Base-by-base conservation (phyloP, 176 grass and related monocot species). In the Pontederia crassipes region DNA sequence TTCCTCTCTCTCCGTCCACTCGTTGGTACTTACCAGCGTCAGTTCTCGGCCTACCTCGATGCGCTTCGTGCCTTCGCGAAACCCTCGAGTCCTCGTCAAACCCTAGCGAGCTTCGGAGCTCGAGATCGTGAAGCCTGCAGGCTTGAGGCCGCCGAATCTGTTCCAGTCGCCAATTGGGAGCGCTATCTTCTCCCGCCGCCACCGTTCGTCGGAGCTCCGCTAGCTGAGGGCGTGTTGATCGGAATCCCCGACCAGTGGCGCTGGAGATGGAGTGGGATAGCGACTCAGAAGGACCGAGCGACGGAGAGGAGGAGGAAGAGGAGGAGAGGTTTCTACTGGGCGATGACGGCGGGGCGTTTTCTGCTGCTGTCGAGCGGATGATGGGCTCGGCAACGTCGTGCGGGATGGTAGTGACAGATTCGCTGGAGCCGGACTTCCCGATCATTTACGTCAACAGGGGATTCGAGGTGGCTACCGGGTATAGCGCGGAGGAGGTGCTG, bases 371-470 rank as follows among this genome's bases (percentile, higher is more conserved):
- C 10, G 90, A 95, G 55, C 81, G 85, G 9, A 79, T 95, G 77
- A 77, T 95, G 16, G 74, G 59, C 2, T 73, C 79, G 45, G 67
- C 82, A 13, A 32, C 70, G 2, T 52, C 62, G 18, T 95, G 86
- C 75, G 90, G 90, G 27, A 64, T 95, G 69, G 86, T 95, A 16
- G 86, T 95, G 29, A 77, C 86, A 6, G 90, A 95, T 81, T 82
- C 86, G 54, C 82, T 95, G 9, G 90, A 95, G 74, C 90, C 86
- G 13, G 90, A 95, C 71, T 81, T 78, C 53, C 90, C 90, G 63
- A 89, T 89, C 74, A 95, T 95, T 63, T 95, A 95, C 73, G 86
- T 95, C 71, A 95, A 95, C 76, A 76, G 90, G 48, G 90, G 90
- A 0, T 95, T 95, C 77, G 90, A 95, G 86, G 80, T 86, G 57